A percentile compares a stretch with the other conserved stretches of the same genome.
phyloP scores from a whole-genome alignment of 2,329 filamentous ascomycete genomes.

The Colletotrichum sp. region DNA sequence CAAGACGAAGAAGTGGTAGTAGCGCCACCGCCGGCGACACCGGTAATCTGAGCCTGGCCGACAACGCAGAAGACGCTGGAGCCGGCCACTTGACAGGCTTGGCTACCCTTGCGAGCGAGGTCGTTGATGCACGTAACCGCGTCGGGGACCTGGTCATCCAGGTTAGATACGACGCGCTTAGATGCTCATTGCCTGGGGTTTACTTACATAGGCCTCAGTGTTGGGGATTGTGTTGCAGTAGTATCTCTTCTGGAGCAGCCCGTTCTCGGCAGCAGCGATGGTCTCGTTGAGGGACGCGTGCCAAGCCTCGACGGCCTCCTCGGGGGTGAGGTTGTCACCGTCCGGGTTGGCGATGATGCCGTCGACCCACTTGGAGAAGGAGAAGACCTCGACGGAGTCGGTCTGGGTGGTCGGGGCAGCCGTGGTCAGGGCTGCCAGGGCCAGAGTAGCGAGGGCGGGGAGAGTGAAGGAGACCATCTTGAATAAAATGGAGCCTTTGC shows the following conservation, averaged over 20 bases:
- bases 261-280: neutral
- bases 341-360: slow-evolving; percentile 18
- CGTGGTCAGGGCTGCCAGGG: neutral
- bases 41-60: neutral
- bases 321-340: slow-evolving; percentile 8
- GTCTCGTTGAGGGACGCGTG: neutral
- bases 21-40: neutral
- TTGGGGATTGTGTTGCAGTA: neutral
- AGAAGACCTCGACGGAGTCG: neutral
- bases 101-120: neutral
- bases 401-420: neutral
- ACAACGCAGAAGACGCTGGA: neutral
- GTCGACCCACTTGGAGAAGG: slow-evolving; percentile 15
- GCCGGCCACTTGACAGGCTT: neutral
- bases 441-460: neutral
- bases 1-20: neutral
- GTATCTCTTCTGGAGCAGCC: neutral
- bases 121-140: slow-evolving; percentile 17
- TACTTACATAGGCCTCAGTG: neutral
- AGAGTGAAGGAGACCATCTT: slow-evolving; percentile 10
- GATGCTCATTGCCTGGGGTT: too few relatives aligned
- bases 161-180: neutral
- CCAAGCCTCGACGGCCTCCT: slow-evolving; percentile 7
- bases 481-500: neutral
- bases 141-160: neutral